A percentile compares a stretch with the other conserved stretches of the same genome.
Conservation (phyloP, 1,284 basidiomycete genomes). For the Irpex lacteus region DNA sequence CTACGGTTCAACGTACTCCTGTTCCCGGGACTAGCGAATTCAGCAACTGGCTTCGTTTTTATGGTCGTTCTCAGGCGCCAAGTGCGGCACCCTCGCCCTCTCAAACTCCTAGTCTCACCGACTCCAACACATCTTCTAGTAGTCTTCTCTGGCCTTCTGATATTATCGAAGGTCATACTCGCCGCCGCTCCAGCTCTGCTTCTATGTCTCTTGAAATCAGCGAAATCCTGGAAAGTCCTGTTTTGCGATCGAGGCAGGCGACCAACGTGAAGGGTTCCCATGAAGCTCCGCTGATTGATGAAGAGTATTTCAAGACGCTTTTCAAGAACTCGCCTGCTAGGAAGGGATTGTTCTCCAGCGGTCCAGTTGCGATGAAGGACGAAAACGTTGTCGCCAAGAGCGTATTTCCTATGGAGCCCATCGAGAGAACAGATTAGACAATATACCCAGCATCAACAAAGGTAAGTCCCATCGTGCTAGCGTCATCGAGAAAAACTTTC, state of each 20-base stretch:
- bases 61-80: slow-evolving; percentile 12
- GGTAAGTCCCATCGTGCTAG: too few relatives aligned
- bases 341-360: not conserved
- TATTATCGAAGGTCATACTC: not conserved
- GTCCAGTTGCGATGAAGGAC: not conserved
- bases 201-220: slow-evolving; percentile 19
- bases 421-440: too few relatives aligned
- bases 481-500: too few relatives aligned
- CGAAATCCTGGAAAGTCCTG: slow-evolving; percentile 25
- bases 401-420: not conserved
- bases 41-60: slow-evolving; percentile 16
- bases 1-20: not conserved
- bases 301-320: not conserved
- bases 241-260: slow-evolving; percentile 15
- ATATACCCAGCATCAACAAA: too few relatives aligned
- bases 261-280: not conserved
- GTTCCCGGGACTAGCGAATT: slow-evolving; percentile 6
- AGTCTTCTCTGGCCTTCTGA: slow-evolving; percentile 10
- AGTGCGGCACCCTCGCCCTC: slow-evolving; percentile 13
- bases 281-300: not conserved
- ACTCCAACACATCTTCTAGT: slow-evolving; percentile 5
- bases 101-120: slow-evolving; percentile 14
- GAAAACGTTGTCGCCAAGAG: not conserved
- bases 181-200: slow-evolving; percentile 2
- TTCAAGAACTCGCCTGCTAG: not conserved